Percentiles rank a stretch among this genome's conserved stretches.
Evolutionary conservation across 768 basidiomycete species (phyloP).

Genomic region (Kondoa subrosea): DNA sequence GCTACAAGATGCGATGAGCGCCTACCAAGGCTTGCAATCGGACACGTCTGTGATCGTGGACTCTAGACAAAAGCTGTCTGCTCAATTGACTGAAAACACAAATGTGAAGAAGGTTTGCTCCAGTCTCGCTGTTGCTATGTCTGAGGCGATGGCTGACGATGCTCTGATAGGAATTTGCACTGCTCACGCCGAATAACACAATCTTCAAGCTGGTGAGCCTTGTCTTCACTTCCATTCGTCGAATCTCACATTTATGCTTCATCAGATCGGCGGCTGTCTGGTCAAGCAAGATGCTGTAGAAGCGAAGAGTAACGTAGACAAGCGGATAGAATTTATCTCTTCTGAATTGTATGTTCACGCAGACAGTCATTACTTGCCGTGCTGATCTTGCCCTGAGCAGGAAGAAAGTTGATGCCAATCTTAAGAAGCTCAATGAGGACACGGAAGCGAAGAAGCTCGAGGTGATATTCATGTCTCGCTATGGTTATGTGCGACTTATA

Average conservation of each 20-base stretch:
- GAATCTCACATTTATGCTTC: neutral
- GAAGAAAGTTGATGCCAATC: slow-evolving; percentile 61
- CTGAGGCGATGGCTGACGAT: neutral
- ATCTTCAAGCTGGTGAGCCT: slow-evolving; percentile 56
- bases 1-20: neutral
- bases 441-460: slow-evolving; percentile 67
- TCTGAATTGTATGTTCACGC: slow-evolving; percentile 58
- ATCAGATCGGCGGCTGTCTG: slow-evolving; percentile 59
- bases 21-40: slow-evolving; percentile 14
- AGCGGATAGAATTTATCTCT: slow-evolving; percentile 70
- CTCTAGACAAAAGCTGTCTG: slow-evolving; percentile 63
- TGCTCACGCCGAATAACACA: slow-evolving; percentile 55
- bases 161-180: slow-evolving; percentile 56
- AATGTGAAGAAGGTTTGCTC: slow-evolving; percentile 60
- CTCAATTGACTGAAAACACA: slow-evolving; percentile 80
- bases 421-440: slow-evolving; percentile 59
- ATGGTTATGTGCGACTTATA: neutral
- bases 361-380: neutral
- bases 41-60: slow-evolving; percentile 59
- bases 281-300: slow-evolving; percentile 76
- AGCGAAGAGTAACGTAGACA: slow-evolving; percentile 73
- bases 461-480: slow-evolving; percentile 38
- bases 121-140: neutral
- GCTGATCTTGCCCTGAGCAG: slow-evolving; percentile 33
- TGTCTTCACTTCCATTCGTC: neutral